Evolutionary conservation across 352 stramenopile species (phyloP).

Genomic region (Peronospora belbahrii): DNA sequence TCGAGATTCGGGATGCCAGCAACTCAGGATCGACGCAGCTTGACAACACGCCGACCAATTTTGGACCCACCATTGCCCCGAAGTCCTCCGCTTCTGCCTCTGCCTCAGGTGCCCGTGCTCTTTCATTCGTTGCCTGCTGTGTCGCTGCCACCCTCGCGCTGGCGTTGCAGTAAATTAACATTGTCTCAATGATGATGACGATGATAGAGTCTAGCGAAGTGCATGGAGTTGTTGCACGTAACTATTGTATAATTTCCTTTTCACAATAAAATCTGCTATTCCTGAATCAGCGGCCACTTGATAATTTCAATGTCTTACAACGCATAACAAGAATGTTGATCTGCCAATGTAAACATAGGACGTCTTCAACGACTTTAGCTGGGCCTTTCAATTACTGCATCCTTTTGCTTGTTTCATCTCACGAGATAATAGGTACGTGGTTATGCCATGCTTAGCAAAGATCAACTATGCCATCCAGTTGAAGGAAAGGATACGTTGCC

Average conservation of each 20-base stretch:
- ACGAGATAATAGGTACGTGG: too few relatives aligned
- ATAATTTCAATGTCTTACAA: too few relatives aligned
- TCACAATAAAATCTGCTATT: too few relatives aligned
- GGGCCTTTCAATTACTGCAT: too few relatives aligned
- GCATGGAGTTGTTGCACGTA: not conserved
- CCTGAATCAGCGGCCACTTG: too few relatives aligned
- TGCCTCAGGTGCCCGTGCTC: not conserved
- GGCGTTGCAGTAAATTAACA: slow-evolving; percentile 13
- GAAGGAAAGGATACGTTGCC: too few relatives aligned
- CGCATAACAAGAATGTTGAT: too few relatives aligned
- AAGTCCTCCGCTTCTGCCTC: not conserved
- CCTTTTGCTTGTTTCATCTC: too few relatives aligned
- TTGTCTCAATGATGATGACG: not conserved
- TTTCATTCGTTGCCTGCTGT: not conserved
- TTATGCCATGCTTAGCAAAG: too few relatives aligned
- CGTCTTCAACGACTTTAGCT: too few relatives aligned
- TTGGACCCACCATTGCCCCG: not conserved
- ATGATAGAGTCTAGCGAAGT: slow-evolving; percentile 10
- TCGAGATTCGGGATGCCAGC: not conserved
- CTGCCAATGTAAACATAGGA: too few relatives aligned
- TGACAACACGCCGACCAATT: not conserved
- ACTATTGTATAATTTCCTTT: not conserved
- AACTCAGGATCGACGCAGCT: not conserved
- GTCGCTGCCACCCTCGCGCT: slow-evolving; percentile 11
- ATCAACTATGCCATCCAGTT: too few relatives aligned